phyloP scores from a whole-genome alignment of 2,329 filamentous ascomycete species.

The Bipolaris gigantea region DNA sequence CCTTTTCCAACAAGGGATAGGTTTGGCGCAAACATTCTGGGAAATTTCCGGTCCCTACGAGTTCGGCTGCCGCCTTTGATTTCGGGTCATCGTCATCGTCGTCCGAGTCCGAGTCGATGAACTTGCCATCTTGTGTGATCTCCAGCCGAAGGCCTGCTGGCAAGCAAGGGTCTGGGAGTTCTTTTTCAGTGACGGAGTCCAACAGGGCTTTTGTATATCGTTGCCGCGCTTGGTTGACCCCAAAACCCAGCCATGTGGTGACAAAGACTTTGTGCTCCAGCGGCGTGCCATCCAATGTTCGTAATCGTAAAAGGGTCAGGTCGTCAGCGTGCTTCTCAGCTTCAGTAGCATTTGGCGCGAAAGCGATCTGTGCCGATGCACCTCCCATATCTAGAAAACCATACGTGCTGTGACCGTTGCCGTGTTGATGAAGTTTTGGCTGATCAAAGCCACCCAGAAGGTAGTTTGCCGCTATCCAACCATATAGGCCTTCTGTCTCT shows the following conservation, averaged over 20 bases:
- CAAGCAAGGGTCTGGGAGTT: constrained; percentile 88
- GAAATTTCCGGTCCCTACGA: constrained; percentile 86
- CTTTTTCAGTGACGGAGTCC: constrained; percentile 64
- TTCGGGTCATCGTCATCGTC: constrained; percentile 35
- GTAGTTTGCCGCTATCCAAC: constrained; percentile 97
- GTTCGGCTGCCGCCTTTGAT: constrained; percentile 46
- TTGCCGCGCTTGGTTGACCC: constrained; percentile 88
- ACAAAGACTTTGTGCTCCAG: constrained; percentile 90
- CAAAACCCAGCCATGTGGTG: constrained; percentile 95
- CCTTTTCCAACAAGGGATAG: constrained; percentile 85
- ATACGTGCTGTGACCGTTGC: constrained; percentile 89
- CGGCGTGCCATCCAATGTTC: constrained; percentile 75
- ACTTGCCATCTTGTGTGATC: constrained; percentile 71
- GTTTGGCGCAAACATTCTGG: constrained; percentile 80
- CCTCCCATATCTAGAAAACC: constrained; percentile 99
- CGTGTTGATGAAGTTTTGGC: constrained; percentile 73
- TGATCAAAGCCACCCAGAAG: constrained; percentile 86
- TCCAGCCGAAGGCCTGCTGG: constrained; percentile 75
- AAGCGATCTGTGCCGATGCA: constrained; percentile 95
- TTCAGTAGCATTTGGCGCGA: constrained; percentile 91
- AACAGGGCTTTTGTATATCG: constrained; percentile 80
- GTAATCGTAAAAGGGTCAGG: constrained; percentile 80
- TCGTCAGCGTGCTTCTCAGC: constrained; percentile 87
- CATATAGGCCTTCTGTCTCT: constrained; percentile 93
- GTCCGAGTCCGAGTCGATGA: constrained; percentile 48